Evolutionary conservation across 805 yeast genomes (phyloP).

Genomic region (Candida yuanshanica): DNA sequence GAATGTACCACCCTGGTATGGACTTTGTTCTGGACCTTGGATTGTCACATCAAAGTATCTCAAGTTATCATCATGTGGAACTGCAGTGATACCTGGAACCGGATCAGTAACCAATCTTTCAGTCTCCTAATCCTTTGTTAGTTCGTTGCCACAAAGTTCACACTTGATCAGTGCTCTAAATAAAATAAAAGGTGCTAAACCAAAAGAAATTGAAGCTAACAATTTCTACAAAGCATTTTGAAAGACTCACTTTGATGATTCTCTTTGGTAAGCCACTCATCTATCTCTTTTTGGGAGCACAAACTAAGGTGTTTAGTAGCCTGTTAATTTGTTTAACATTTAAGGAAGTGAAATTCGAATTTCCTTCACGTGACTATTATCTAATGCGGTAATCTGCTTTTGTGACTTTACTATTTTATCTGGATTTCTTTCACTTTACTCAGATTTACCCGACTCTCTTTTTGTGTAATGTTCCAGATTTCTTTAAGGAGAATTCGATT

Average conservation of each 20-base stretch:
- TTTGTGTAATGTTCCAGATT: no score
- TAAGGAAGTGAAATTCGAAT: no score
- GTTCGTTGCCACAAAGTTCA: background rate
- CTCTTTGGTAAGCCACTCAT: slow-evolving; percentile 63
- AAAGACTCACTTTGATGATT: slow-evolving; percentile 70
- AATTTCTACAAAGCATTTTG: no score
- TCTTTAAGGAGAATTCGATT: no score
- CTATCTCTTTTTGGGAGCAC: background rate
- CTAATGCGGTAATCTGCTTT: no score
- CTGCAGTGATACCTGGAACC: slow-evolving; percentile 91
- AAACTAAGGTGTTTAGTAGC: background rate
- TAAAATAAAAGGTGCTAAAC: slow-evolving; percentile 3
- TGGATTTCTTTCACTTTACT: no score
- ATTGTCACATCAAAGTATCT: slow-evolving; percentile 89
- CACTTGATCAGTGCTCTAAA: background rate
- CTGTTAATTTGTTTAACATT: no score
- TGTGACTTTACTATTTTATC: no score
- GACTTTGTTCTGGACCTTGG: slow-evolving; percentile 87
- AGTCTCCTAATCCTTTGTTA: slow-evolving; percentile 55
- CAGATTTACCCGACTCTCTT: no score
- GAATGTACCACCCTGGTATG: slow-evolving; percentile 83
- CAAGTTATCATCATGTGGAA: slow-evolving; percentile 89
- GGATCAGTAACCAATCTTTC: slow-evolving; percentile 90
- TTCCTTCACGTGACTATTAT: no score
- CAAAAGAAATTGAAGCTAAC: background rate